phyloP scores from a whole-genome alignment of 140 eudicot genomes.

The Senecio squalidus region DNA sequence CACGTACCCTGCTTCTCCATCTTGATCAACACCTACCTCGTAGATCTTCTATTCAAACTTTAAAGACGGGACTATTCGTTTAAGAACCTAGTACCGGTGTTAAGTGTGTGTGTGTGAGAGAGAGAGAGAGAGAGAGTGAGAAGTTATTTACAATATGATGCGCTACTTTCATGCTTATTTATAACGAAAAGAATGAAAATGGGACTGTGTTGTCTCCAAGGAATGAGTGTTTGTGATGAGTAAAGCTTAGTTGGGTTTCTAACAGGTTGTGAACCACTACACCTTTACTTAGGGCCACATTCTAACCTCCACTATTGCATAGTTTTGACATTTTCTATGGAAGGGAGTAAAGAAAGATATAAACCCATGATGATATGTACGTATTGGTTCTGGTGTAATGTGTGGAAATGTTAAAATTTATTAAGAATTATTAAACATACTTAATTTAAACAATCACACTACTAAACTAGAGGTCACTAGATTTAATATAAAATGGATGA shows the following conservation, averaged over 20 bases:
- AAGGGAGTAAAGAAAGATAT: slow-evolving; percentile 8
- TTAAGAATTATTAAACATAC: too few relatives aligned
- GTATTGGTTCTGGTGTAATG: too few relatives aligned
- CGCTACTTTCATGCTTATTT: slow-evolving; percentile 29
- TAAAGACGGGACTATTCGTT: slow-evolving; percentile 2
- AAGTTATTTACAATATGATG: not conserved
- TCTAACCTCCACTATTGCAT: slow-evolving; percentile 12
- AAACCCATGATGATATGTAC: slow-evolving; percentile 3
- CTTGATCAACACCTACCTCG: slow-evolving; percentile 84
- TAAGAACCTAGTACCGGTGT: slow-evolving; percentile 3
- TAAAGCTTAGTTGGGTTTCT: slow-evolving; percentile 28
- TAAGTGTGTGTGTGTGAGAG: not conserved
- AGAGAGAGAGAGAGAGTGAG: slow-evolving; percentile 1
- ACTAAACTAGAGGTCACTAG: too few relatives aligned
- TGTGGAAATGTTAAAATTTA: too few relatives aligned
- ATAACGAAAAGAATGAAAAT: slow-evolving; percentile 36
- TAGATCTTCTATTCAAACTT: not conserved
- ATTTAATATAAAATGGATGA: too few relatives aligned
- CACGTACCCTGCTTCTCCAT: slow-evolving; percentile 99
- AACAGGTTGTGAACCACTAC: slow-evolving; percentile 43
- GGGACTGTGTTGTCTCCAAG: slow-evolving; percentile 20
- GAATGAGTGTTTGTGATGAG: slow-evolving; percentile 13
- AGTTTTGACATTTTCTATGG: slow-evolving; percentile 13
- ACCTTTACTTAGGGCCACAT: slow-evolving; percentile 28
- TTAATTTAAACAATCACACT: too few relatives aligned